Percentiles rank a stretch among this genome's conserved stretches.
These are phyloP conservation scores for Cenococcum geophilum DNA, from an alignment of 495 filamentous ascomycete species.

Conservation along the genomic window DNA sequence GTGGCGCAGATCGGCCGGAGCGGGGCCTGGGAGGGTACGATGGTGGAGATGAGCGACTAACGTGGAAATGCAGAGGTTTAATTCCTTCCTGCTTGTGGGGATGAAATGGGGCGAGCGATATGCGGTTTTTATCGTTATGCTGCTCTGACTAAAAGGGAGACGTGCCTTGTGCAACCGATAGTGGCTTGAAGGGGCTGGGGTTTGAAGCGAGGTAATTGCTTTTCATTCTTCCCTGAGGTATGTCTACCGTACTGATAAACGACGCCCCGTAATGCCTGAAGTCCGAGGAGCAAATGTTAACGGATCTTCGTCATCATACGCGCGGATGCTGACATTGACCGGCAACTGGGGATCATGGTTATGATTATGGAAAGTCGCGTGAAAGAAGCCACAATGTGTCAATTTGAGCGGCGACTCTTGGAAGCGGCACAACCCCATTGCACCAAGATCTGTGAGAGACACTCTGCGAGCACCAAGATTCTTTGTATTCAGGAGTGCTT, in stretches of 20 bases:
- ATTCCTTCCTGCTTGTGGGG: not conserved
- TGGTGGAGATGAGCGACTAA: constrained; percentile 2
- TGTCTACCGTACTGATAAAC: not conserved
- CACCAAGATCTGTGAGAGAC: constrained; percentile 4
- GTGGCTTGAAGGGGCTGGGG: not conserved
- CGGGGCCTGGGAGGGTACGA: constrained; percentile 6
- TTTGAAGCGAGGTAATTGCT: not conserved
- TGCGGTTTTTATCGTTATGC: constrained; percentile 1
- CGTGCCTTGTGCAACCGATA: constrained; percentile 4
- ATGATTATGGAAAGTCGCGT: constrained; percentile 3
- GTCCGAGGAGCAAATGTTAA: not conserved
- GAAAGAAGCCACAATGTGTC: constrained; percentile 21
- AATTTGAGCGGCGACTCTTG: not conserved
- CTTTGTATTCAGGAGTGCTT: not conserved
- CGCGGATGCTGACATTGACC: constrained; percentile 3
- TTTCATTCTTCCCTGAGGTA: constrained; percentile 1
- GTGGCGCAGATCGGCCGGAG: constrained; percentile 1
- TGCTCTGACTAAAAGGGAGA: not conserved
- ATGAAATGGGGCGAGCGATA: not conserved
- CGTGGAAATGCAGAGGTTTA: constrained; percentile 2
- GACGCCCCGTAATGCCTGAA: not conserved
- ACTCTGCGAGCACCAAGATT: not conserved
- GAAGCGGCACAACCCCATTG: constrained; percentile 11
- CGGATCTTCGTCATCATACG: not conserved
- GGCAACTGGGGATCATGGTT: not conserved